Conservation (phyloP, 2,329 filamentous ascomycete genomes). For the Beauveria sp. region DNA sequence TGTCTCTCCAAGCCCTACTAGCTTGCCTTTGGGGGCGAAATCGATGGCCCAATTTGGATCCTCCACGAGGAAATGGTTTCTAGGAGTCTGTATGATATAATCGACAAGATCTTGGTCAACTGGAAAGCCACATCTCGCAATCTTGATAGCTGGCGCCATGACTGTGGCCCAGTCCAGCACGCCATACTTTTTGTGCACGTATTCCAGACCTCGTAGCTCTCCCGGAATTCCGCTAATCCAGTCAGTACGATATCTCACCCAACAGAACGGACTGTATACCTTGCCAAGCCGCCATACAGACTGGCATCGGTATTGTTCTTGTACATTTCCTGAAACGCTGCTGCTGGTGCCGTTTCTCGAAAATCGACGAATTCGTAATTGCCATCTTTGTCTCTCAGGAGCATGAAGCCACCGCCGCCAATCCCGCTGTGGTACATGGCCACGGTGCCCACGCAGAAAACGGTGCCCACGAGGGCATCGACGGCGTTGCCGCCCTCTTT, state of each 20-base stretch:
- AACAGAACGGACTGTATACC: conserved; percentile 39
- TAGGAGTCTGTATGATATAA: conserved; percentile 52
- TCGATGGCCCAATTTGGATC: conserved; percentile 74
- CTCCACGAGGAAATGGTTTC: conserved; percentile 56
- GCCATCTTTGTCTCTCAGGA: conserved; percentile 58
- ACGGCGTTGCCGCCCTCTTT: conserved; percentile 57
- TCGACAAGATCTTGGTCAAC: conserved; percentile 63
- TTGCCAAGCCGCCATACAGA: conserved; percentile 62
- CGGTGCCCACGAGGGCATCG: conserved; percentile 57
- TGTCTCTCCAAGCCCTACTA: conserved; percentile 59
- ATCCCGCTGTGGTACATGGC: conserved; percentile 64
- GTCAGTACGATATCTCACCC: background rate
- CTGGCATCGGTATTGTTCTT: conserved; percentile 57
- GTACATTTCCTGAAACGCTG: conserved; percentile 76
- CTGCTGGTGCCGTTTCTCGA: conserved; percentile 73
- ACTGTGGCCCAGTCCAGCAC: conserved; percentile 57
- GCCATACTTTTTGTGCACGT: conserved; percentile 63
- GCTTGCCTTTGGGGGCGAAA: conserved; percentile 69
- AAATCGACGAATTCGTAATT: conserved; percentile 78
- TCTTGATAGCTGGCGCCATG: conserved; percentile 60
- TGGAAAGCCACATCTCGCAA: conserved; percentile 65
- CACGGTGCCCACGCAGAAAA: conserved; percentile 55
- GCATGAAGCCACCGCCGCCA: conserved; percentile 72
- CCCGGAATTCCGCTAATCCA: conserved; percentile 52
- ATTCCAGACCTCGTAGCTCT: conserved; percentile 64